A percentile compares a stretch with the other conserved stretches of the same genome.
phyloP scores from a whole-genome alignment of 139 green algal species.

The Zygnema cylindricum region DNA sequence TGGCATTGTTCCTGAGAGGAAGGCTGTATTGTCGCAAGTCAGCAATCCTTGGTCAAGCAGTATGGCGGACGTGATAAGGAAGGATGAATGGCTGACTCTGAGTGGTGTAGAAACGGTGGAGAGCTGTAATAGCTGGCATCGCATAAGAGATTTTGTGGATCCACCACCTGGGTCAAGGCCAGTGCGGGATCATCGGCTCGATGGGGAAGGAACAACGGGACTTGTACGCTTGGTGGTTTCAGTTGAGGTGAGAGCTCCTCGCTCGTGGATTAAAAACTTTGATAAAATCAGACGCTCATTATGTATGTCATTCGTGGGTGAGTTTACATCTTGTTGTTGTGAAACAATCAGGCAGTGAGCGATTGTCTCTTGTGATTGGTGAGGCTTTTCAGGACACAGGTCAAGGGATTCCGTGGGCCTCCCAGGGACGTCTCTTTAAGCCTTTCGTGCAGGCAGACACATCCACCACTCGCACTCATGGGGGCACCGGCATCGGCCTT shows the following conservation, averaged over 20 bases:
- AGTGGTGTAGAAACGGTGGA: constrained; percentile 48
- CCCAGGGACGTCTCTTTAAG: constrained; percentile 39
- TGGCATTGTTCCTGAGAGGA: background rate
- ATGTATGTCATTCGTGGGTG: too few species aligned
- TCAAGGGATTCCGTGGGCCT: constrained; percentile 40
- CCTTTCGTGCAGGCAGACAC: constrained; percentile 58
- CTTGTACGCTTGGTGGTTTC: constrained; percentile 54
- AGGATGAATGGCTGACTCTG: constrained; percentile 12
- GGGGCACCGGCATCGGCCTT: constrained; percentile 58
- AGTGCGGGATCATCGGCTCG: background rate
- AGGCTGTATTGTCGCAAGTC: background rate
- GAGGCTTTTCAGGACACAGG: constrained; percentile 44
- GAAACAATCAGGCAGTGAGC: too few species aligned
- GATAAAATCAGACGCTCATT: too few species aligned
- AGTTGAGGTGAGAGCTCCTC: constrained; percentile 47
- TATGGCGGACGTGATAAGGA: background rate
- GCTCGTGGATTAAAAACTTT: too few species aligned
- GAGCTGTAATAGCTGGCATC: constrained; percentile 54
- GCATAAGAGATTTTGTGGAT: constrained; percentile 27
- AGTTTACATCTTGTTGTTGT: too few species aligned
- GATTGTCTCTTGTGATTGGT: too few species aligned
- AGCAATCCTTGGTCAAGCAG: background rate
- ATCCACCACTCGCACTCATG: constrained; percentile 52
- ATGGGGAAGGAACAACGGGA: background rate
- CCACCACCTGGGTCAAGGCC: background rate